Base-by-base conservation (phyloP, 176 grass and related monocot species). In the Avena sativa region DNA sequence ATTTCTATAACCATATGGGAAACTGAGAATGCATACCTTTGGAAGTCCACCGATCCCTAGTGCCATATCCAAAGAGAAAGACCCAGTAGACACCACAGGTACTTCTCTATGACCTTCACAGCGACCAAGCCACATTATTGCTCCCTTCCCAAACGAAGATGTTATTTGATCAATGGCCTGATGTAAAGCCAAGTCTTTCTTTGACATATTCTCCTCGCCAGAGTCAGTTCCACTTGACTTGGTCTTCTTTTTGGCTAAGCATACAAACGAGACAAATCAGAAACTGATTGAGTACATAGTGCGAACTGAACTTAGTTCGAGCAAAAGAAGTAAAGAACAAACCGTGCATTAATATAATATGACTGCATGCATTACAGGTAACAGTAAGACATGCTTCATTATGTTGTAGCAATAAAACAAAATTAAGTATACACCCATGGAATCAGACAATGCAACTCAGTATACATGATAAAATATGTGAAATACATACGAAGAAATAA, bases 91-190 rank as follows among this genome's bases (percentile, higher is more conserved):
- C 12, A 98, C 74, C 36, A 96, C 94, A 70, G 97, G 94, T 25
- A 98, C 94, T 90, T 94, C 90, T 87, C 85, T 92, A 81, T 72
- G 82, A 57, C 94, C 87, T 59, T 96, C 84, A 80, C 67, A 87
- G 69, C 92, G 97, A 43, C 97, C 97, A 91, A 98, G 94, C 94
- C 97, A 98, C 97, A 98, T 98, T 57, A 98, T 98, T 64, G 97
- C 89, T 1, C 97, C 97, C 66, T 98, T 93, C 48, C 97, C 97
- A 84, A 98, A 98, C 9, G 97, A 78, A 63, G 86, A 76, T 85
- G 87, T 92, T 84, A 98, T 96, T 57, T 98, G 97, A 92, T 98
- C 97, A 8, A 98, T 89, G 23, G 97, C 97, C 88, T 98, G 92
- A 80, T 96, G 92, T 68, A 98, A 91, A 80, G 97, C 97, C 36